Evolutionary conservation across 176 grass and related monocot species (phyloP), one percentile per base, ranked within the genome.

Genomic region (Oryza brachyantha): DNA sequence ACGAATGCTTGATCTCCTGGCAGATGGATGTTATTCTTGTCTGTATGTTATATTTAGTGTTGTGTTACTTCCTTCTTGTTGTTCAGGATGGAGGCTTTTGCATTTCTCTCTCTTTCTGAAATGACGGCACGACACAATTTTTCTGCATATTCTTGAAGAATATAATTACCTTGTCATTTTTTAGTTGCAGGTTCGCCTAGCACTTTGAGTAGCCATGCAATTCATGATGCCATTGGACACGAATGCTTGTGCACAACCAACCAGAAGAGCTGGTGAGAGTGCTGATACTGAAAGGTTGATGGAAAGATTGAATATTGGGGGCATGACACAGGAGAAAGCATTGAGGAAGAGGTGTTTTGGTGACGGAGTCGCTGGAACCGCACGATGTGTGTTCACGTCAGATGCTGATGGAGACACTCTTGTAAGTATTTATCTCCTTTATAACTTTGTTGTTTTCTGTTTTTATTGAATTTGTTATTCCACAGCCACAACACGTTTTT

Each of bases 291-390:
- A 58, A 24, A 69, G 57, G 22, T 63, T 66, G 29, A 74, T 46
- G 45, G 88, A 86, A 34, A 67, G 43, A 77, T 82, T 81, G 29
- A 83, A 73, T 68, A 75, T 83, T 19, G 79, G 83, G 37, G 68
- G 24, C 73, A 75, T 54, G 14, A 75, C 86, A 29, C 76, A 74
- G 29, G 88, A 82, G 60, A 46, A 74, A 81, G 37, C 68, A 73
- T 66, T 81, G 79, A 83, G 46, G 61, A 79, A 79, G 80, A 82
- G 38, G 29, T 86, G 86, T 29, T 84, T 89, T 73, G 75, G 63
- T 74, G 64, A 59, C 38, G 66, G 58, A 67, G 58, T 29, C n/a
- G 52, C 79, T 75, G 61, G 48, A 69, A 77, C 63, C 22, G 26
- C 74, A 14, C 73, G 73, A 43, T 90, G 66, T 87, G 75, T 90